A percentile compares a stretch with the other conserved stretches of the same genome.
phyloP scores from a whole-genome alignment of 495 filamentous ascomycete species.

The Coniosporium apollinis region DNA sequence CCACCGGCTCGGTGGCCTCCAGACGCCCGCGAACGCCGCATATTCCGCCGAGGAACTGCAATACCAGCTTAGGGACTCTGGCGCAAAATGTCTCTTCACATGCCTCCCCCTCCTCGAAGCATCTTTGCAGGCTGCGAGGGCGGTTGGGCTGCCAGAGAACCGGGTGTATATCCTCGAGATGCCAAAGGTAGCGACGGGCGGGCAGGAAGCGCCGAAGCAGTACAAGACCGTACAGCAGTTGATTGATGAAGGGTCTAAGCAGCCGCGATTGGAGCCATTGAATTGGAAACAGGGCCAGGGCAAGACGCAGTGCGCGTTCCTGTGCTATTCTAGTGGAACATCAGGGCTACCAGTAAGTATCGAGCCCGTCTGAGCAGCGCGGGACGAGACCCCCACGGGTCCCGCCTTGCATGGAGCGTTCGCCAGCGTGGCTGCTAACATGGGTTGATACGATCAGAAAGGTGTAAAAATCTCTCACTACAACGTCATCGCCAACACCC shows the following conservation, averaged over 20 bases:
- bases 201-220: constrained; percentile 28
- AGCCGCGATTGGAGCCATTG: constrained; percentile 45
- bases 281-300: constrained; percentile 61
- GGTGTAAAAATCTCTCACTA: constrained; percentile 83
- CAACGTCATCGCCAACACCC: constrained; percentile 73
- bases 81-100: constrained; percentile 62
- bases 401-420: neutral
- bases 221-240: constrained; percentile 61
- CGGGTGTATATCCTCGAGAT: constrained; percentile 60
- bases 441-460: constrained; percentile 40
- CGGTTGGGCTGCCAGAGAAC: constrained; percentile 49
- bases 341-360: constrained; percentile 57
- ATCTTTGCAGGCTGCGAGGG: constrained; percentile 50
- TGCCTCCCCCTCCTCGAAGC: constrained; percentile 57
- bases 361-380: too few species aligned
- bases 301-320: constrained; percentile 56
- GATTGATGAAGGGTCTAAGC: constrained; percentile 42
- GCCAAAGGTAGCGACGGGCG: constrained; percentile 34
- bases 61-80: constrained; percentile 62
- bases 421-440: too few species aligned
- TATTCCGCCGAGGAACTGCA: constrained; percentile 61
- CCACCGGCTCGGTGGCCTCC: constrained; percentile 59
- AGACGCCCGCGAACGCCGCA: constrained; percentile 67
- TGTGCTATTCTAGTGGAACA: constrained; percentile 84
- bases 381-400: too few species aligned